Conservation (phyloP, 495 filamentous ascomycete genomes). For the Aspergillus nanangensis region DNA sequence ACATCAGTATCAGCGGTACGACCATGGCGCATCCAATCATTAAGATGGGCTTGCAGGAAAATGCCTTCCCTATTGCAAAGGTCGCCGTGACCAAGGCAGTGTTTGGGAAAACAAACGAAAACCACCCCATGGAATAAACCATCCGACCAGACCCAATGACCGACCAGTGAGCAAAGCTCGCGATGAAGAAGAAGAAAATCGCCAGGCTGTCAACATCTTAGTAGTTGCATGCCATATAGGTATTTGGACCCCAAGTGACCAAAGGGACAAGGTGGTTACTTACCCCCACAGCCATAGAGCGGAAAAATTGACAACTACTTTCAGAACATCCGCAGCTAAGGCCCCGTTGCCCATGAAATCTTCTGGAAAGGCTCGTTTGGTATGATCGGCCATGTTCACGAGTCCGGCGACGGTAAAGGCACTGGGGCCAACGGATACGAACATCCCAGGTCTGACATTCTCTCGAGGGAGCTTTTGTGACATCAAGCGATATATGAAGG, state of each 20-base stretch:
- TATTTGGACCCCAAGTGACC: not conserved
- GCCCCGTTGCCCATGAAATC: conserved; percentile 58
- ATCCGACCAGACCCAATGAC: conserved; percentile 59
- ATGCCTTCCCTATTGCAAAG: conserved; percentile 62
- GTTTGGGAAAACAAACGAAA: conserved; percentile 83
- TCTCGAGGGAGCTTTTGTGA: conserved; percentile 83
- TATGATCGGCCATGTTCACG: conserved; percentile 50
- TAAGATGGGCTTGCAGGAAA: conserved; percentile 56
- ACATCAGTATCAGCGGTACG: conserved; percentile 58
- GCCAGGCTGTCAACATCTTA: conserved; percentile 49
- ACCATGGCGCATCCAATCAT: conserved; percentile 66
- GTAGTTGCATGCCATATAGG: not conserved
- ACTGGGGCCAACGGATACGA: conserved; percentile 75
- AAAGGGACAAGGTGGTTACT: conserved; percentile 3
- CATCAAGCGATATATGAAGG: conserved; percentile 87
- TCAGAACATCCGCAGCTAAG: conserved; percentile 50
- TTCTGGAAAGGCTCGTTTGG: conserved; percentile 39
- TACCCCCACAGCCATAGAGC: conserved; percentile 81
- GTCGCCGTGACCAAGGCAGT: conserved; percentile 73
- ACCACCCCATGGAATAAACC: conserved; percentile 85
- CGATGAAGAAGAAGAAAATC: conserved; percentile 82
- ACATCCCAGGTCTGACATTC: conserved; percentile 74
- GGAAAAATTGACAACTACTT: conserved; percentile 52
- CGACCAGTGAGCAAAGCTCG: conserved; percentile 71
- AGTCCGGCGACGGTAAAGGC: conserved; percentile 75